phyloP scores from a whole-genome alignment of 2,329 filamentous ascomycete genomes.

The Calonectria naviculata region DNA sequence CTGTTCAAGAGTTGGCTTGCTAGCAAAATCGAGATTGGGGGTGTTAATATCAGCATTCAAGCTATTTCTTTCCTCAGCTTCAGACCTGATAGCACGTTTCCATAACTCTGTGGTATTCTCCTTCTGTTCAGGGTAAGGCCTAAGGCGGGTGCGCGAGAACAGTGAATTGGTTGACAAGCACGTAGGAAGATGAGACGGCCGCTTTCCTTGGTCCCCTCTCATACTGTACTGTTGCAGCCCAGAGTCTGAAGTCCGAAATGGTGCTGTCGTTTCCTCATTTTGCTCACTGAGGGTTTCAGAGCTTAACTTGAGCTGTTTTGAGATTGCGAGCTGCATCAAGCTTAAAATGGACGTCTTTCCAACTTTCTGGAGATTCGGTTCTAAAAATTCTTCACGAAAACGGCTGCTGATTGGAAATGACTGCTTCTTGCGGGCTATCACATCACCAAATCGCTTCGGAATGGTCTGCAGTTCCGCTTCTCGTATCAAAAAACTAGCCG shows the following conservation, averaged over 20 bases:
- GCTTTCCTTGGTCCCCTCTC: slow-evolving; percentile 16
- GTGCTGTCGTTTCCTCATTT: no score
- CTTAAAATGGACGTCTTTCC: slow-evolving; percentile 46
- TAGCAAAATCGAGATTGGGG: background rate
- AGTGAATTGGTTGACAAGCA: slow-evolving; percentile 23
- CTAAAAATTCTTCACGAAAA: slow-evolving; percentile 54
- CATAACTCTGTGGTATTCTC: slow-evolving; percentile 41
- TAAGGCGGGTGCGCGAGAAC: slow-evolving; percentile 19
- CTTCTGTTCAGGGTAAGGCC: slow-evolving; percentile 19
- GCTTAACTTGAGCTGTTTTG: slow-evolving; percentile 41
- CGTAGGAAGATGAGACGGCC: slow-evolving; percentile 30
- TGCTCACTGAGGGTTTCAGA: slow-evolving; percentile 12
- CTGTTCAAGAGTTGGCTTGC: background rate
- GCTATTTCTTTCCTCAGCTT: slow-evolving; percentile 32
- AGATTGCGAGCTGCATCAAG: slow-evolving; percentile 49
- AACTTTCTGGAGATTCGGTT: slow-evolving; percentile 9
- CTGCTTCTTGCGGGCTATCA: slow-evolving; percentile 43
- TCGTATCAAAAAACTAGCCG: slow-evolving; percentile 50
- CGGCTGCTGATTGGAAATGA: slow-evolving; percentile 47
- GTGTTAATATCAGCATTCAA: slow-evolving; percentile 20
- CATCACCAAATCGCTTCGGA: slow-evolving; percentile 53
- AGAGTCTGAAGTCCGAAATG: background rate
- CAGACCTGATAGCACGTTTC: slow-evolving; percentile 41
- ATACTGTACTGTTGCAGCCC: background rate
- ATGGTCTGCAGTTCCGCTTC: slow-evolving; percentile 53